These are phyloP conservation scores for Tritrichomonas foetus DNA, from an alignment of 208 protist genomes.

Conservation along the genomic window DNA sequence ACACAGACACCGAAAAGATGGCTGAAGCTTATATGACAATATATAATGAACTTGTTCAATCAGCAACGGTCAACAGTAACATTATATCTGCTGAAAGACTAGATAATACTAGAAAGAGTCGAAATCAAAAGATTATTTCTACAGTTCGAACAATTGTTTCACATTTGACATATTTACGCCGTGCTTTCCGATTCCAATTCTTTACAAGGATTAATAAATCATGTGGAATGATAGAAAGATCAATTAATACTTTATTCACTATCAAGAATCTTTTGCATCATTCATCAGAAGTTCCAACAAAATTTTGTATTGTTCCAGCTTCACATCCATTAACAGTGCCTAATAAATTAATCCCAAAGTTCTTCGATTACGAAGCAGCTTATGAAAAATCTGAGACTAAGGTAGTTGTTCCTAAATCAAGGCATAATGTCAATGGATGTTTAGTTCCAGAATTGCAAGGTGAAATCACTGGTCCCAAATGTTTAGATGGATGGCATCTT, in stretches of 20 bases:
- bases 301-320: neutral
- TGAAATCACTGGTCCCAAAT: neutral
- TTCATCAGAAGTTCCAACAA: neutral
- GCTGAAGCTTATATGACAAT: no score
- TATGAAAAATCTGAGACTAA: neutral
- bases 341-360: neutral
- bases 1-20: no score
- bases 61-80: no score
- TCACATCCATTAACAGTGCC: neutral
- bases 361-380: neutral
- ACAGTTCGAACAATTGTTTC: no score
- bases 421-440: neutral
- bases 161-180: neutral
- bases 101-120: no score
- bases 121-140: neutral
- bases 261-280: neutral
- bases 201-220: neutral
- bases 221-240: no score
- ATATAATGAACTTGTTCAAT: no score
- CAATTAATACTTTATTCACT: neutral
- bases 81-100: no score
- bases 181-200: neutral
- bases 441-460: neutral
- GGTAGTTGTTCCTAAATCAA: neutral
- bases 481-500: slow-evolving; percentile 1